phyloP scores from a whole-genome alignment of 441 rosid genomes.

The Theobroma grandiflorum region DNA sequence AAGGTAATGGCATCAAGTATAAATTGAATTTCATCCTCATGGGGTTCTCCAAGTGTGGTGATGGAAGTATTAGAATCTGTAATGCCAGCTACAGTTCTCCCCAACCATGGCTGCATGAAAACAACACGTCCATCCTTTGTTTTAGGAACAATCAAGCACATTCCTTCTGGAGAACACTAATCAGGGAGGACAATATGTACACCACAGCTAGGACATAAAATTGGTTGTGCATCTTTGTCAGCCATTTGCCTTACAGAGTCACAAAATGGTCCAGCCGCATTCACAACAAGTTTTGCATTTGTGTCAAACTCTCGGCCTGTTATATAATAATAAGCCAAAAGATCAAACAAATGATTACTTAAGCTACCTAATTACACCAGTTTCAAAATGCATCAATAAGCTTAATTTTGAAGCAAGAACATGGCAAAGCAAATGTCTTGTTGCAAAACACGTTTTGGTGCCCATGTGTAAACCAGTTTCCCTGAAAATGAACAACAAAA shows the following conservation, averaged over 20 bases:
- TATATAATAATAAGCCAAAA: slow-evolving; percentile 9
- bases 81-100: slow-evolving; percentile 95
- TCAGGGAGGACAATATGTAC: slow-evolving; percentile 94
- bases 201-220: slow-evolving; percentile 96
- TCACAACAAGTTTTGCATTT: slow-evolving; percentile 88
- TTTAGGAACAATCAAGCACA: slow-evolving; percentile 99
- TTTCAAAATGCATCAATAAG: slow-evolving; percentile 16
- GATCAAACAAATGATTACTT: background rate
- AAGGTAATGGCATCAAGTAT: slow-evolving; percentile 92
- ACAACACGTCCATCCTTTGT: slow-evolving; percentile 97
- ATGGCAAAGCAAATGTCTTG: background rate
- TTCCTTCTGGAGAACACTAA: slow-evolving; percentile 96
- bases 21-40: slow-evolving; percentile 96
- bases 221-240: slow-evolving; percentile 62
- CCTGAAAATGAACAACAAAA: background rate
- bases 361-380: slow-evolving; percentile 12
- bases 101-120: slow-evolving; percentile 98
- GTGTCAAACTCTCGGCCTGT: slow-evolving; percentile 85
- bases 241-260: slow-evolving; percentile 89
- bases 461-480: background rate
- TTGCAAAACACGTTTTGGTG: background rate
- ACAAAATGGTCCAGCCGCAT: slow-evolving; percentile 97
- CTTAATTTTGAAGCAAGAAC: slow-evolving; percentile 13
- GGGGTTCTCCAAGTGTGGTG: slow-evolving; percentile 90
- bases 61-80: slow-evolving; percentile 90